Conservation (phyloP, 768 basidiomycete species). For the Rubroboletus pulcherrimus region DNA sequence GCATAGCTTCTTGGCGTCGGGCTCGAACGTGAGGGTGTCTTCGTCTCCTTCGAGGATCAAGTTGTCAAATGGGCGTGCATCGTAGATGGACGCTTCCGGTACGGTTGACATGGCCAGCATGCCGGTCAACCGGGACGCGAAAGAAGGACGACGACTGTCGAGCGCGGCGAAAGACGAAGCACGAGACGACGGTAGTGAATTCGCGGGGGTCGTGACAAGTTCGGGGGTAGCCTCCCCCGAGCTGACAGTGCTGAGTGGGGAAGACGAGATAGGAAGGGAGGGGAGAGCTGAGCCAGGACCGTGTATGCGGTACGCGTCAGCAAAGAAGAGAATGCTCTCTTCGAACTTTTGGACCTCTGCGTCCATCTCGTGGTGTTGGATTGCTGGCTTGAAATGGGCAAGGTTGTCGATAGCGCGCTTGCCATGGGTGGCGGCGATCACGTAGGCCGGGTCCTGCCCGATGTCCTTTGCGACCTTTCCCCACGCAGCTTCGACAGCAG, state of each 20-base stretch:
- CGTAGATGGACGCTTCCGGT: constrained; percentile 27
- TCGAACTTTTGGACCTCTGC: constrained; percentile 59
- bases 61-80: constrained; percentile 25
- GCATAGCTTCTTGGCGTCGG: constrained; percentile 28
- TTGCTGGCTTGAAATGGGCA: constrained; percentile 53
- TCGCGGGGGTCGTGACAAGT: constrained; percentile 31
- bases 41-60: constrained; percentile 35
- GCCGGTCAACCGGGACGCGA: constrained; percentile 39
- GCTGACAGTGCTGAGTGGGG: constrained; percentile 18
- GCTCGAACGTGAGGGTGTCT: constrained; percentile 29
- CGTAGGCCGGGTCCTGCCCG: constrained; percentile 60
- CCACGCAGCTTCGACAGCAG: constrained; percentile 75
- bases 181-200: constrained; percentile 43
- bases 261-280: constrained; percentile 18
- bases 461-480: constrained; percentile 66
- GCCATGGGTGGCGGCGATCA: constrained; percentile 75
- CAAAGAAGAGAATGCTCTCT: constrained; percentile 60
- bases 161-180: constrained; percentile 37
- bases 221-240: constrained; percentile 43
- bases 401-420: constrained; percentile 77
- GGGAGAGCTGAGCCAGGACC: constrained; percentile 35
- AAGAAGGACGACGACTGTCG: constrained; percentile 44
- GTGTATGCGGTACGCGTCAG: constrained; percentile 51
- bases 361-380: constrained; percentile 54
- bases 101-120: constrained; percentile 37